phyloP scores from a whole-genome alignment of 2,329 filamentous ascomycete genomes.

The Penicillium decumbens region DNA sequence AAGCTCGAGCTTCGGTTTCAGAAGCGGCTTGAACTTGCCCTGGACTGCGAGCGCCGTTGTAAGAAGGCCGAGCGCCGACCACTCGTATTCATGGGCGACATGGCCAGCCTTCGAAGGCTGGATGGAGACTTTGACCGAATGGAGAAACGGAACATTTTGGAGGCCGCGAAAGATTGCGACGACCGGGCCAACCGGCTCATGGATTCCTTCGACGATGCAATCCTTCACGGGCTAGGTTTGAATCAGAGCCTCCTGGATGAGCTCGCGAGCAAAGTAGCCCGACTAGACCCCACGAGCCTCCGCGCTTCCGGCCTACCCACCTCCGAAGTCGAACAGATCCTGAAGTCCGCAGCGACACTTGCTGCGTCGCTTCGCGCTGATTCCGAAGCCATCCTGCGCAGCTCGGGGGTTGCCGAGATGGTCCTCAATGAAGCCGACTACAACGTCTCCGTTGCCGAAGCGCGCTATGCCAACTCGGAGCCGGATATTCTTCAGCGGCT shows the following conservation, averaged over 20 bases:
- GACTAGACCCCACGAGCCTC: slow-evolving; percentile 33
- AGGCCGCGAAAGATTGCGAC: slow-evolving; percentile 48
- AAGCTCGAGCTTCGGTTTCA: slow-evolving; percentile 49
- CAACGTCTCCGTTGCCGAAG: slow-evolving; percentile 52
- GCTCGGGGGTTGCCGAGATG: slow-evolving; percentile 48
- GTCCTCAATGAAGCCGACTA: slow-evolving; percentile 51
- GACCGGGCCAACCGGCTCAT: slow-evolving; percentile 49
- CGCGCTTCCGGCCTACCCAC: slow-evolving; percentile 32
- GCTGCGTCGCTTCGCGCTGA: slow-evolving; percentile 41
- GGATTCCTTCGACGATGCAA: slow-evolving; percentile 49
- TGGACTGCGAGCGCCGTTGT: slow-evolving; percentile 52
- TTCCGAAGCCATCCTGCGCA: slow-evolving; percentile 45
- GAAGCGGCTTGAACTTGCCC: slow-evolving; percentile 46
- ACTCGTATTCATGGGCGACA: slow-evolving; percentile 50
- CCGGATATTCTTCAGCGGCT: slow-evolving; percentile 41
- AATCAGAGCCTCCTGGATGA: slow-evolving; percentile 51
- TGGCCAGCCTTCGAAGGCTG: slow-evolving; percentile 47
- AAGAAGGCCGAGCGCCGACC: slow-evolving; percentile 53
- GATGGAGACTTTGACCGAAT: slow-evolving; percentile 48
- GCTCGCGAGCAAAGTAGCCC: slow-evolving; percentile 42
- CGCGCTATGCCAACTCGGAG: slow-evolving; percentile 44
- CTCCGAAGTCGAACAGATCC: slow-evolving; percentile 34
- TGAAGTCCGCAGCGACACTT: slow-evolving; percentile 39
- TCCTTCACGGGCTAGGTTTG: slow-evolving; percentile 48
- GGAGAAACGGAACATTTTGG: slow-evolving; percentile 49